Evolutionary conservation across 306 rosid genomes (phyloP), one percentile per base, ranked within the genome.

Genomic region (Prunus fruticosa): DNA sequence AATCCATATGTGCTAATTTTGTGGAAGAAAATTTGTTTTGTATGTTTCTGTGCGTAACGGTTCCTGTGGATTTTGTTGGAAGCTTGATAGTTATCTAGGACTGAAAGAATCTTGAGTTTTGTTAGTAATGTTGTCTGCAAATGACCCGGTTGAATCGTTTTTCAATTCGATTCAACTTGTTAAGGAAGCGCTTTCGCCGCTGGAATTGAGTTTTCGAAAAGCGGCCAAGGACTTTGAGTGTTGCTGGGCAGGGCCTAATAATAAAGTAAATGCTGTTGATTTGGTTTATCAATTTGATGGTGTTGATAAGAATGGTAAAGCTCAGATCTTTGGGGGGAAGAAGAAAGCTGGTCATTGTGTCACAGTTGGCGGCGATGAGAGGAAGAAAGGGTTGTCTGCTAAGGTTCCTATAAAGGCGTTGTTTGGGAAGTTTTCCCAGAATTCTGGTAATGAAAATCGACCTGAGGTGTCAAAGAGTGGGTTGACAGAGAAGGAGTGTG

Each of bases 161-260:
- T 80, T 91, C 86, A 91, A 86, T 88, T 89, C 99, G 80, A 84
- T 96, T 86, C 98, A 91, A 49, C 81, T 81, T 58, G 83, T 92
- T 52, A 92, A 92, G 82, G 98, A 92, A 60, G 91, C 84, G 71
- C 54, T 96, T 23, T 87, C 84, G 19, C 99, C 99, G 22, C 82
- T 96, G 7, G 97, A 93, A 82, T 81, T 87, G 83, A 84, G 96
- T 64, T 47, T 93, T 72, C 89, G 90, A 18, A 96, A 88, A 78
- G 98, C 92, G 43, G 93, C 96, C 11, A 91, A 84, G 67, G 99
- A 96, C 87, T 84, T 96, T n/a, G 99, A 96, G 76, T 87, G 86
- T 74, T 85, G 98, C 74, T 89, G 89, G 81, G 82, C 86, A 13
- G 92, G 89, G 67, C 62, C 78, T 8, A 89, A 89, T 85, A 91